A percentile compares a stretch with the other conserved stretches of the same genome.
Evolutionary conservation across 73 alveolate genomes (phyloP).

Genomic region (Stentor roeselii): DNA sequence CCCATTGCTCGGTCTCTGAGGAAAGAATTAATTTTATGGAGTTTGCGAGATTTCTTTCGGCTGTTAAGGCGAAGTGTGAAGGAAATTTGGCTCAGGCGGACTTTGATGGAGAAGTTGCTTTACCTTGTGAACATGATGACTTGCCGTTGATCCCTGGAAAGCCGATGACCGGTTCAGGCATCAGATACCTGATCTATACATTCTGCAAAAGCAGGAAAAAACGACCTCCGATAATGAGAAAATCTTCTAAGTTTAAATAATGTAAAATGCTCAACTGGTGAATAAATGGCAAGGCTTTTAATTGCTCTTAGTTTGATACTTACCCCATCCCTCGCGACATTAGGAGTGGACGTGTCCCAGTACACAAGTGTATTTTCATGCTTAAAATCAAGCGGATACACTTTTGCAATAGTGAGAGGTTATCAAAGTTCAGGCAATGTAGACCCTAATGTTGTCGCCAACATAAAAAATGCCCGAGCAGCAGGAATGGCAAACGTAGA

Average conservation of each 20-base stretch:
- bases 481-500: conserved; percentile 57
- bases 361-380: not conserved
- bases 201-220: not conserved
- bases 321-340: not conserved
- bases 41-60: not conserved
- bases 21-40: not conserved
- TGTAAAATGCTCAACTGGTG: not conserved
- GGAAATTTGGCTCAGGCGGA: not conserved
- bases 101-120: not conserved
- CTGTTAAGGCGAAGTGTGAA: not conserved
- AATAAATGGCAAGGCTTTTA: not conserved
- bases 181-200: not conserved
- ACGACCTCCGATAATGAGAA: not conserved
- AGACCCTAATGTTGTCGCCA: conserved; percentile 45
- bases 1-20: not conserved
- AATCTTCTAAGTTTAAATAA: no score
- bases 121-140: not conserved
- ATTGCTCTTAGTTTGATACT: not conserved
- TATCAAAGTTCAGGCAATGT: conserved; percentile 49
- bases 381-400: not conserved
- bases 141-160: not conserved
- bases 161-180: not conserved
- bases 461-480: conserved; percentile 38
- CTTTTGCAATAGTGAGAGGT: conserved; percentile 60
- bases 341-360: not conserved